phyloP scores from a whole-genome alignment of 228 moss, liverwort and hornwort genomes.

The Sphagnum magellanicum region DNA sequence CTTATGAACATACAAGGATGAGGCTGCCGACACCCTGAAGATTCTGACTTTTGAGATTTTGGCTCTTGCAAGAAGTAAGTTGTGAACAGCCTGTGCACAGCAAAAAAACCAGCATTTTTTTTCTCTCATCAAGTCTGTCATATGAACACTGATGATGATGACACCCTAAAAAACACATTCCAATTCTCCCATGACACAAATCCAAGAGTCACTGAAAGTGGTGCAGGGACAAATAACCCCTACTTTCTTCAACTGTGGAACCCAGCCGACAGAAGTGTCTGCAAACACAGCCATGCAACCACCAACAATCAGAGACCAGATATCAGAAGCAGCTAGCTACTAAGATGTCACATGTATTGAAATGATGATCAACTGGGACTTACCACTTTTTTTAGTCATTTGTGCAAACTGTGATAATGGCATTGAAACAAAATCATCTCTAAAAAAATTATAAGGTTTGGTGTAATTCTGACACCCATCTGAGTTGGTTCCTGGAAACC shows the following conservation, averaged over 20 bases:
- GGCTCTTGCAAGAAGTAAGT: conserved; percentile 15
- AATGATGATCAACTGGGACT: no score
- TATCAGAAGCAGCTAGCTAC: no score
- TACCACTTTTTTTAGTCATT: no score
- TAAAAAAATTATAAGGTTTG: no score
- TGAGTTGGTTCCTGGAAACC: no score
- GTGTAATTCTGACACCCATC: no score
- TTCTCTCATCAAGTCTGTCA: neutral
- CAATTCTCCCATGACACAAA: no score
- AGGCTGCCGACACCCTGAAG: conserved; percentile 23
- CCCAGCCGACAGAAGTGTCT: conserved; percentile 46
- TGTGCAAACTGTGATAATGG: no score
- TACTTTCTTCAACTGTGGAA: conserved; percentile 22
- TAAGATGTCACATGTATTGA: no score
- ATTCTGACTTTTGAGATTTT: conserved; percentile 12
- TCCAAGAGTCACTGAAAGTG: no score
- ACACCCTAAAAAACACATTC: no score
- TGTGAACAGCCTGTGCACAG: conserved; percentile 25
- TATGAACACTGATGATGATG: neutral
- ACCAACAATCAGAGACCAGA: neutral
- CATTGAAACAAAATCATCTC: no score
- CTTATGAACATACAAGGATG: conserved; percentile 22
- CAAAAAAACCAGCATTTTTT: neutral
- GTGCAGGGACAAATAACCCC: neutral
- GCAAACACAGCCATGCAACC: neutral